A percentile compares a stretch with the other conserved stretches of the same genome.
phyloP scores from a whole-genome alignment of 2,329 filamentous ascomycete genomes.

The Orbilia ellipsospora region DNA sequence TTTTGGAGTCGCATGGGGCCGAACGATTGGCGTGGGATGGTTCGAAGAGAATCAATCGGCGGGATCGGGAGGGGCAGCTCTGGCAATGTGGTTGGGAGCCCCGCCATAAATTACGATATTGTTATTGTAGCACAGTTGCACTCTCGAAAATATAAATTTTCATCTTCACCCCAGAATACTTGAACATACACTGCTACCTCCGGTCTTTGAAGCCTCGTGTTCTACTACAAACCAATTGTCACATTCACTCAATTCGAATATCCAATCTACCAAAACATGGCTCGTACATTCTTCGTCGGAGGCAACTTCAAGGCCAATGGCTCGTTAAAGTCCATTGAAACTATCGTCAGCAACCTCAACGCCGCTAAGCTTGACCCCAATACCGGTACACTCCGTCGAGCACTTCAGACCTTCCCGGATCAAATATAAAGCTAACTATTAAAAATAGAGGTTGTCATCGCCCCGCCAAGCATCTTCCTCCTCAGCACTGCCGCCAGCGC shows the following conservation, averaged over 20 bases:
- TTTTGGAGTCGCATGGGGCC: slow-evolving; percentile 24
- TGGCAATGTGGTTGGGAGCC: slow-evolving; percentile 21
- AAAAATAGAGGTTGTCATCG: slow-evolving; percentile 85
- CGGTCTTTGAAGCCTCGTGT: no score
- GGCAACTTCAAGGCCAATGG: slow-evolving; percentile 99
- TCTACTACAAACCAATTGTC: background rate
- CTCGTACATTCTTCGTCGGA: slow-evolving; percentile 93
- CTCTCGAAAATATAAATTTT: no score
- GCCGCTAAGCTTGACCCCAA: slow-evolving; percentile 81
- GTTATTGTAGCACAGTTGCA: slow-evolving; percentile 3
- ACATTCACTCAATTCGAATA: slow-evolving; percentile 22
- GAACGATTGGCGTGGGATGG: slow-evolving; percentile 40
- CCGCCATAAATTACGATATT: slow-evolving; percentile 25
- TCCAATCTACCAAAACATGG: slow-evolving; percentile 37
- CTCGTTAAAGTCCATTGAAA: slow-evolving; percentile 85
- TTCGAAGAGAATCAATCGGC: background rate
- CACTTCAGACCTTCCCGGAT: background rate
- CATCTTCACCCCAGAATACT: no score
- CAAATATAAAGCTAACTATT: slow-evolving; percentile 56
- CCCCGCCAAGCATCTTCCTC: slow-evolving; percentile 91
- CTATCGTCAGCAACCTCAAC: slow-evolving; percentile 91
- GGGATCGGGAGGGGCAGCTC: slow-evolving; percentile 1
- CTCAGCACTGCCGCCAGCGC: slow-evolving; percentile 76
- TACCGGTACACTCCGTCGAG: slow-evolving; percentile 69
- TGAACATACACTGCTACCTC: no score